Base-by-base conservation (phyloP, 176 grass and related monocot species). In the Carex cristatella region DNA sequence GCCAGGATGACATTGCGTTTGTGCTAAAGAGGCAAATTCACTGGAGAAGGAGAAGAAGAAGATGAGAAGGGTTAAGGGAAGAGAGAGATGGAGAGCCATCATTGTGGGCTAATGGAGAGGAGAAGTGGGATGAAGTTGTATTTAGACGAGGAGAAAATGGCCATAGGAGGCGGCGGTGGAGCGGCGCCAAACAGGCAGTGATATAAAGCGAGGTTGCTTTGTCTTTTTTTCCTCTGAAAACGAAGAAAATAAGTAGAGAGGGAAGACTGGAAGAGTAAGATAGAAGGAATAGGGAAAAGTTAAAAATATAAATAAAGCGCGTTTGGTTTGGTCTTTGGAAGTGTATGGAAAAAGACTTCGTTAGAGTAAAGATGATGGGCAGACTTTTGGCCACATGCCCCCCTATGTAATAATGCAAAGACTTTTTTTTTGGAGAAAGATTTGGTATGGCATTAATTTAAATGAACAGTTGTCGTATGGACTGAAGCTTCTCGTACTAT, bases 31-130 rank as follows among this genome's bases (percentile, higher is more conserved):
- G 85, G 79, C 6, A 27, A 16, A 4, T 88, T 89, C n/a, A 78
- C 8, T 6, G 48, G 82, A 71, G 0, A 92, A 83, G 30, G 82
- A 61, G 12, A 92, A 86, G 12, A 90, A 86, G 10, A 61, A 6
- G 10, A 33, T 35, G 14, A 90, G 83, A 15, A 65, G 69, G 64
- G 72, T 88, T 51, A 89, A n/a, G 10, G n/a, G 55, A 81, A 48
- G 33, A 48, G 79, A 64, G 35, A 81, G 33, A 30, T 61, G 58
- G 59, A 81, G 59, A 64, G 9, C 33, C 27, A 44, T 79, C 88
- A 90, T 90, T 37, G 40, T 28, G 14, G 30, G 37, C 35, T 15
- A 27, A 32, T 42, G 18, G 19, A 40, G 32, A 48, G 16, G 48
- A 56, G 48, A 30, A 76, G 72, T 6, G 72, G 27, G 27, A 77